Base-by-base conservation (phyloP, 73 alveolate genomes). In the Tetrahymena malaccensis region DNA sequence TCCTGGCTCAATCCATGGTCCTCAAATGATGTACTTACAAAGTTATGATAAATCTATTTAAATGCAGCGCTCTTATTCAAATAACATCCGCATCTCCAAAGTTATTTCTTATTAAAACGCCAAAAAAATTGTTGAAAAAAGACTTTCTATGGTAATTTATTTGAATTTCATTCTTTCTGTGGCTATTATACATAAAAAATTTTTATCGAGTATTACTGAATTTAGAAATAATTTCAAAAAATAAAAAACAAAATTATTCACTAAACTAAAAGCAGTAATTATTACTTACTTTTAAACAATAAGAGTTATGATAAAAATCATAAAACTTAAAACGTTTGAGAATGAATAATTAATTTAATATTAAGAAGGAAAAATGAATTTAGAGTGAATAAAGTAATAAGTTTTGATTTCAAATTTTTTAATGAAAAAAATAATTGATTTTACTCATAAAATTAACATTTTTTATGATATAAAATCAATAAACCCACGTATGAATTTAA, bases 1-100 rank as follows among this genome's bases (percentile, higher is more conserved):
- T 94, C 99, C 99, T 31, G 99, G 99, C 22, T 95, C 98, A 55
- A 97, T 98, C 27, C 96, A 97, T 43, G 99, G 99, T 55, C 99
- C 99, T 1, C 97, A 98, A 94, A 97, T 97, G 94, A 96, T 97
- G 58, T 98, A 96, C 94, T 96, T 97, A 25, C 89, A 70, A 70
- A 70, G 89, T 31, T 70, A 70, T 31, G 89, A 70, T 11, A 70
- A n/a, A 70, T 70, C 89, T n/a, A 25, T 70, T 70, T 31, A 70
- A 70, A 70, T 70, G 89, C 37, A 70, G 22, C 89, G 89, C 37
- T 70, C 89, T 70, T 70, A 70, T 70, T 70, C 89, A 22, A 70
- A 70, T 31, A 70, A 70, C 37, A 70, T 70, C 31, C 34, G 89
- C 40, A 70, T 70, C 31, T 70, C 89, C 5, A 70, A 70, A 70